Percentiles rank a stretch among this genome's conserved stretches.
Conservation (phyloP, 2,329 filamentous ascomycete species). For the Epichloe hybrida region DNA sequence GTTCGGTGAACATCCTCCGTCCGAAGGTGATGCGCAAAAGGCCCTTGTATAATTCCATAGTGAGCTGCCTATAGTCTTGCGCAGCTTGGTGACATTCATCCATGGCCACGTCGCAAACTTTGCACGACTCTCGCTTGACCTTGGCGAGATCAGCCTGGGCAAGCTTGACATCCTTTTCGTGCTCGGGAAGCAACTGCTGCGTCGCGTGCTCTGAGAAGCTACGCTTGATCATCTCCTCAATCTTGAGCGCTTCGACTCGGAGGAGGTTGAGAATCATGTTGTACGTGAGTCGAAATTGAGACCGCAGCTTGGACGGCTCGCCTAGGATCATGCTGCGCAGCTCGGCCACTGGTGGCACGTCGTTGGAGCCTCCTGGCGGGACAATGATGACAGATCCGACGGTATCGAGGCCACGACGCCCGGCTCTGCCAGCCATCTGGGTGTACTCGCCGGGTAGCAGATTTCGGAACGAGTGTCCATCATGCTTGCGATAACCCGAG, state of each 20-base stretch:
- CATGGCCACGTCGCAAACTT: slow-evolving; percentile 67
- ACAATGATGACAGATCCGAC: slow-evolving; percentile 94
- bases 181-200: slow-evolving; percentile 83
- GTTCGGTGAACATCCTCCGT: slow-evolving; percentile 61
- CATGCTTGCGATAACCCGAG: slow-evolving; percentile 91
- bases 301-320: slow-evolving; percentile 85
- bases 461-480: slow-evolving; percentile 83
- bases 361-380: slow-evolving; percentile 61
- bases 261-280: slow-evolving; percentile 98
- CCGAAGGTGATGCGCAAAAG: slow-evolving; percentile 72
- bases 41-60: slow-evolving; percentile 63
- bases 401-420: slow-evolving; percentile 79
- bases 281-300: slow-evolving; percentile 93
- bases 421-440: slow-evolving; percentile 93
- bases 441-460: slow-evolving; percentile 92
- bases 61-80: slow-evolving; percentile 68
- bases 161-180: slow-evolving; percentile 85
- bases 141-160: slow-evolving; percentile 86
- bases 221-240: slow-evolving; percentile 99
- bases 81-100: slow-evolving; percentile 70
- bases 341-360: slow-evolving; percentile 74
- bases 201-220: slow-evolving; percentile 98
- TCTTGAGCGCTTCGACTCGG: slow-evolving; percentile 90
- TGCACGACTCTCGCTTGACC: slow-evolving; percentile 73
- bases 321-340: slow-evolving; percentile 91